phyloP scores from a whole-genome alignment of 1,139 yeast genomes.

The Kazachstania sp. region DNA sequence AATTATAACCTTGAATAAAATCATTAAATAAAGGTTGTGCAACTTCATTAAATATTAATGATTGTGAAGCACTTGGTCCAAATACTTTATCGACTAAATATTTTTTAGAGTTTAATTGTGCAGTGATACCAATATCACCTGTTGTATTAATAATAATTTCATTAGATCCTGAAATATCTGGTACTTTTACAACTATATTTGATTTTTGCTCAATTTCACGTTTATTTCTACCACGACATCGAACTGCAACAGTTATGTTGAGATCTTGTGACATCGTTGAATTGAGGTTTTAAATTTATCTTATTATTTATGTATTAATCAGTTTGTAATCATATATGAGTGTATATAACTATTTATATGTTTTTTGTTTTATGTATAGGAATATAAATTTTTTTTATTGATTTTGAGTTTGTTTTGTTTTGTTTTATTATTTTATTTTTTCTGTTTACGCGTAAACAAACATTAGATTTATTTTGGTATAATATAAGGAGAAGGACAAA shows the following conservation, averaged over 20 bases:
- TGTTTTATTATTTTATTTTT: background rate
- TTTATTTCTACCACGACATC: conserved; percentile 76
- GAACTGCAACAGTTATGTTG: conserved; percentile 73
- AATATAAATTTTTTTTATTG: background rate
- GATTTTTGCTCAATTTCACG: conserved; percentile 65
- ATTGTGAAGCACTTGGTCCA: conserved; percentile 65
- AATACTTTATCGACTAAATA: conserved; percentile 67
- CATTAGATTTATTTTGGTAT: too few species aligned
- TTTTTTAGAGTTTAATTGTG: conserved; percentile 38
- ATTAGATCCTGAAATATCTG: conserved; percentile 35
- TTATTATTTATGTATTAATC: background rate
- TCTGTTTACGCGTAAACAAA: too few species aligned
- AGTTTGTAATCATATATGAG: background rate
- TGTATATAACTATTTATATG: background rate
- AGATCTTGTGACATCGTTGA: conserved; percentile 6
- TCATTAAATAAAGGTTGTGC: conserved; percentile 60
- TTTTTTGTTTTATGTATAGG: background rate
- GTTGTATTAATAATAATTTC: conserved; percentile 36
- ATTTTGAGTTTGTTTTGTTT: background rate
- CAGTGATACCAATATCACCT: conserved; percentile 37
- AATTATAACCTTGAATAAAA: conserved; percentile 60
- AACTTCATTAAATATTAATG: conserved; percentile 47
- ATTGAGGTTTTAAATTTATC: too few species aligned
- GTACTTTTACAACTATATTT: conserved; percentile 61
- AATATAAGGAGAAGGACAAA: too few species aligned